Evolutionary conservation across 441 rosid species (phyloP), one percentile per base, ranked within the genome.

Genomic region (Erysimum pusillum): DNA sequence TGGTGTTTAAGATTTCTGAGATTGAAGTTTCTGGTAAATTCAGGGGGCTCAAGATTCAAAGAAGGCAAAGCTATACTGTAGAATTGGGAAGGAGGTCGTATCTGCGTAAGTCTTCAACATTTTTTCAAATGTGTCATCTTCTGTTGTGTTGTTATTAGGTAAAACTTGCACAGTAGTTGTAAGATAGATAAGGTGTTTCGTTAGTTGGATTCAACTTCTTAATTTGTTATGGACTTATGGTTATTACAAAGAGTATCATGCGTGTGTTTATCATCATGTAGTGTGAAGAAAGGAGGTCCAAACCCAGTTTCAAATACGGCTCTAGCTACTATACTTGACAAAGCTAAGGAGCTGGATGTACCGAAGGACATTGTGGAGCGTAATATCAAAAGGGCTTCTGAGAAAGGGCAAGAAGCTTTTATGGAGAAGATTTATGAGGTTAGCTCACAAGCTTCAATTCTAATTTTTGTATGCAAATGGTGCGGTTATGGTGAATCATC

Each of bases 331-430:
- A 76, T 92, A 49, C 92, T 94, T 69, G 97, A 92, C 77, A 94
- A 88, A 83, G 93, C 87, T 49, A 92, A 90, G 84, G 98, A 91
- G 57, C 89, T 92, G 49, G 97, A 94, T 79, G 88, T 92, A 56
- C 98, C 98, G 6, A 94, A 91, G 85, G 96, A 94, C 51, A 91
- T 94, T 83, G 69, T 92, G 83, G 99, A 94, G 76, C 96, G 97
- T 71, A 94, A 94, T 79, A 86, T 91, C 35, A 91, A 91, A 86
- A 87, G 88, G 78, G 97, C 98, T 69, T 83, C 94, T 48, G 94
- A 92, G 79, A 91, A 92, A 70, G 98, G 97, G 14, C 99, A 94
- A 79, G 97, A 94, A 79, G 88, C 88, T 77, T 94, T 82, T 48
- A 87, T 92, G 68, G 97, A 91, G 85, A 95, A 95, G 83, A 78